Conservation (phyloP, 192 early-diverging fungal genomes). For the Pecoramyces ruminantium region DNA sequence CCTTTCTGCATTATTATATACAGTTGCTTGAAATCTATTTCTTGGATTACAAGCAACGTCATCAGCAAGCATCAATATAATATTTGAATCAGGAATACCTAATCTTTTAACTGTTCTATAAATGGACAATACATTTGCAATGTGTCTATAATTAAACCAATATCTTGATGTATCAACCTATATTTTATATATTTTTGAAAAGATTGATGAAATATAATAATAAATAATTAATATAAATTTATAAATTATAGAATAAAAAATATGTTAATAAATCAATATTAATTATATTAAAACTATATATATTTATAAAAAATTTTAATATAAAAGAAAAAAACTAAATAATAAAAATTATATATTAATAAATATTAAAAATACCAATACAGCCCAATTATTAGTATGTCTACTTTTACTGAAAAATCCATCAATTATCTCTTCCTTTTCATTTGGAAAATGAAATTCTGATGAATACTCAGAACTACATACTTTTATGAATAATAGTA, state of each 20-base stretch:
- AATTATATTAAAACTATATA: too few species aligned
- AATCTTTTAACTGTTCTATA: slow-evolving; percentile 42
- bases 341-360: too few species aligned
- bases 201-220: neutral
- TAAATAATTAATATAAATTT: too few species aligned
- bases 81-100: slow-evolving; percentile 96
- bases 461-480: neutral
- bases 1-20: slow-evolving; percentile 69
- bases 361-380: too few species aligned
- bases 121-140: slow-evolving; percentile 94
- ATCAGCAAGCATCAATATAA: slow-evolving; percentile 98
- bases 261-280: too few species aligned
- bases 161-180: slow-evolving; percentile 92
- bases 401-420: slow-evolving; percentile 23
- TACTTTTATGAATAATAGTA: neutral
- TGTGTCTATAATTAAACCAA: slow-evolving; percentile 99
- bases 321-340: too few species aligned
- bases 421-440: slow-evolving; percentile 6
- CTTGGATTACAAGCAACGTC: slow-evolving; percentile 97
- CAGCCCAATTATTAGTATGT: slow-evolving; percentile 97
- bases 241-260: too few species aligned
- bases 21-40: slow-evolving; percentile 79
- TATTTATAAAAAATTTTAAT: too few species aligned
- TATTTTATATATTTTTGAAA: neutral
- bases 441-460: neutral